Percentiles rank a stretch among this genome's conserved stretches.
These are phyloP conservation scores for Neurospora sp. DNA, from an alignment of 495 filamentous ascomycete genomes.

Conservation along the genomic window DNA sequence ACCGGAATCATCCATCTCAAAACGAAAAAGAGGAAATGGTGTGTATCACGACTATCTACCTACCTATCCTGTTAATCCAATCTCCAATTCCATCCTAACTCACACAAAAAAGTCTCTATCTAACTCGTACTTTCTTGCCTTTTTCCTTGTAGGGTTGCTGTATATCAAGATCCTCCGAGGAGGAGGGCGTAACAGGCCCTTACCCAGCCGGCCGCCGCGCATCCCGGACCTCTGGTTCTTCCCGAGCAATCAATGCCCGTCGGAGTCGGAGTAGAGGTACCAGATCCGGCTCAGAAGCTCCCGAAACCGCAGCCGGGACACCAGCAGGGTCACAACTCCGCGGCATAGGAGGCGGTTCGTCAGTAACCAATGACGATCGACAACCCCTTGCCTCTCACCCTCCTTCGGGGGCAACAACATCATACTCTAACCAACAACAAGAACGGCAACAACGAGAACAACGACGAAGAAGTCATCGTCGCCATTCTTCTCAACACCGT, in stretches of 20 bases:
- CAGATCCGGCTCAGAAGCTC: neutral
- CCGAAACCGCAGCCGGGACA: constrained; percentile 5
- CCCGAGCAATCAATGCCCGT: constrained; percentile 31
- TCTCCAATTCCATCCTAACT: neutral
- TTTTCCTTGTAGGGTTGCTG: constrained; percentile 34
- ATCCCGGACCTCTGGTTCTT: constrained; percentile 20
- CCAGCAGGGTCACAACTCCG: neutral
- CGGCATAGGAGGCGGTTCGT: neutral
- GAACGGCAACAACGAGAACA: neutral
- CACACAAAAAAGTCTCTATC: neutral
- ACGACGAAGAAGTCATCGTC: neutral
- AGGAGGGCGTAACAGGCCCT: constrained; percentile 29
- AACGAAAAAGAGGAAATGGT: neutral
- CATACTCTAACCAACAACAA: neutral
- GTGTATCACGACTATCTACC: neutral
- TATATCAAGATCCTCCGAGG: constrained; percentile 27
- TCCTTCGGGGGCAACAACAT: neutral
- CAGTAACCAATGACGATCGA: constrained; percentile 10
- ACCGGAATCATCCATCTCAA: neutral
- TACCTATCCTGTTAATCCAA: neutral
- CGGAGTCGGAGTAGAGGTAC: constrained; percentile 2
- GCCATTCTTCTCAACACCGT: neutral
- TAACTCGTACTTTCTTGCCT: neutral
- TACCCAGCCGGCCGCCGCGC: constrained; percentile 27
- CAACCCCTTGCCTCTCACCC: constrained; percentile 5